Conservation (phyloP, 2,329 filamentous ascomycete genomes). For the Hymenoscyphus linearis region DNA sequence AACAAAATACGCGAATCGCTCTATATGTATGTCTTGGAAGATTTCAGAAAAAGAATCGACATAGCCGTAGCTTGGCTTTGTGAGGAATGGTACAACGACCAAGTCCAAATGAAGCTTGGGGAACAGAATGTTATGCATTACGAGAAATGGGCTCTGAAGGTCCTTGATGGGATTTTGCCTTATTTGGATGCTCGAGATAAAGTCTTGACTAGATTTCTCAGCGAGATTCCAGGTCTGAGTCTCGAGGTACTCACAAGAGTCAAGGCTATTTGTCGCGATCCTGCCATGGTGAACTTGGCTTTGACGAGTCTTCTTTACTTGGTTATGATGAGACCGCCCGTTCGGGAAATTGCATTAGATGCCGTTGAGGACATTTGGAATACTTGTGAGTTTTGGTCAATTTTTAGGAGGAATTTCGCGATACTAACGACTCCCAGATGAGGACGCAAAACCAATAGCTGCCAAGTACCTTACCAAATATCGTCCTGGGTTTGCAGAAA, state of each 20-base stretch:
- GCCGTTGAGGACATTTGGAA: conserved; percentile 62
- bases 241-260: conserved; percentile 67
- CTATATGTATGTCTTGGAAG: conserved; percentile 82
- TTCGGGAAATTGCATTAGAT: conserved; percentile 57
- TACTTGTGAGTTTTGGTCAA: conserved; percentile 48
- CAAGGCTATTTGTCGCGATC: conserved; percentile 60
- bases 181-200: conserved; percentile 92
- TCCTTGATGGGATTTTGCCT: conserved; percentile 84
- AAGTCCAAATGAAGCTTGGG: conserved; percentile 43
- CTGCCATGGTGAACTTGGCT: conserved; percentile 57
- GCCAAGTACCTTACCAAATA: conserved; percentile 58
- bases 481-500: conserved; percentile 40
- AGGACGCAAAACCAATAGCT: conserved; percentile 58
- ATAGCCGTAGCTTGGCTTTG: conserved; percentile 90
- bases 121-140: conserved; percentile 60
- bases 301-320: conserved; percentile 61
- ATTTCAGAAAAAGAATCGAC: conserved; percentile 85
- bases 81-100: conserved; percentile 97
- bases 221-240: conserved; percentile 81
- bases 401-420: conserved; percentile 10
- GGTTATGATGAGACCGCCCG: conserved; percentile 62
- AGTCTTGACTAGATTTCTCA: conserved; percentile 82
- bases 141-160: conserved; percentile 68
- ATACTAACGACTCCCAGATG: conserved; percentile 39
- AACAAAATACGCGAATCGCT: conserved; percentile 74